phyloP scores from a whole-genome alignment of 768 basidiomycete species.

The Suillus cothurnatus region DNA sequence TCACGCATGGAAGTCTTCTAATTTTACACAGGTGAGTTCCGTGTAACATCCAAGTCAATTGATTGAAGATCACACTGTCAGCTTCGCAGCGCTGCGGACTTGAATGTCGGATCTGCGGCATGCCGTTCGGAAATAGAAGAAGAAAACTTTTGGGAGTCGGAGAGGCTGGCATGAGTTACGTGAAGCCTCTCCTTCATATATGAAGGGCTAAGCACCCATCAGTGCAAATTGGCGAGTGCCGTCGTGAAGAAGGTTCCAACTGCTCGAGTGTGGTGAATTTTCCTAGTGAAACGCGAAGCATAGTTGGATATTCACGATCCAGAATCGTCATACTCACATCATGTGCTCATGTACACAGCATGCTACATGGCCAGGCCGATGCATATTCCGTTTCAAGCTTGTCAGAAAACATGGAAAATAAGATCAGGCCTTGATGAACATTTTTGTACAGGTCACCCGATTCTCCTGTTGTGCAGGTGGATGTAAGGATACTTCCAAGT shows the following conservation, averaged over 20 bases:
- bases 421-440: not conserved
- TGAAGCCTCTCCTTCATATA: not conserved
- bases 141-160: not conserved
- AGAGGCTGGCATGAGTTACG: not conserved
- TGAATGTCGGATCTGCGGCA: not conserved
- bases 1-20: no score
- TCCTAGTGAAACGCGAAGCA: not conserved
- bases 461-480: not conserved
- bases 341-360: not conserved
- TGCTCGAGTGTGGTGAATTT: not conserved
- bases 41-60: not conserved
- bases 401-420: not conserved
- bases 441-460: not conserved
- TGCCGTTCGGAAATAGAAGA: not conserved
- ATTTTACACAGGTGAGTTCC: not conserved
- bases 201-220: not conserved
- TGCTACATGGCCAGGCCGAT: not conserved
- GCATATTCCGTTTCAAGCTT: not conserved
- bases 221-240: not conserved
- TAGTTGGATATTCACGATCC: not conserved
- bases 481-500: not conserved
- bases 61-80: not conserved
- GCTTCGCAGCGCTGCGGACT: not conserved
- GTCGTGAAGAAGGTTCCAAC: not conserved
- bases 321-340: not conserved